phyloP scores from a whole-genome alignment of 1,139 yeast species.

The Hansenula lynferdii region DNA sequence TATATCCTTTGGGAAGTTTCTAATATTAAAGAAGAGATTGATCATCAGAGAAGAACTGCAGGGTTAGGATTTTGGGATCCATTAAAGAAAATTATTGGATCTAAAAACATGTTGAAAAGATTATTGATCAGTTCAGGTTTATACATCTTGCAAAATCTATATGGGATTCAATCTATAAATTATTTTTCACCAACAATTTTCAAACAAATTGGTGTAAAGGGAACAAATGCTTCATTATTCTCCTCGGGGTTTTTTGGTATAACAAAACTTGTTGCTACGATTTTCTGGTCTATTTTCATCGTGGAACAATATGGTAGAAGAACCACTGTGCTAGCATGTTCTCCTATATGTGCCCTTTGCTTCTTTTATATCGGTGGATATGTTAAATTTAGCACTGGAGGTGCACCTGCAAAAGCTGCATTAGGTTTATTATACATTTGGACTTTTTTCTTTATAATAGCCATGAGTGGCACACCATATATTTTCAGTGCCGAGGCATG shows the following conservation, averaged over 20 bases:
- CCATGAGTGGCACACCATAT: slow-evolving; percentile 47
- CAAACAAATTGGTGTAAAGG: slow-evolving; percentile 40
- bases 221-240: slow-evolving; percentile 39
- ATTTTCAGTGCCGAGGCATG: slow-evolving; percentile 41
- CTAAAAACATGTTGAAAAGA: slow-evolving; percentile 41
- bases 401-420: slow-evolving; percentile 43
- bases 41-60: slow-evolving; percentile 45
- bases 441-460: slow-evolving; percentile 37
- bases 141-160: slow-evolving; percentile 49
- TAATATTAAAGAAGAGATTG: slow-evolving; percentile 46
- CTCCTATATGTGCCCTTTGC: slow-evolving; percentile 41
- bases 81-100: slow-evolving; percentile 26
- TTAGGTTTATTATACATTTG: slow-evolving; percentile 43
- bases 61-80: slow-evolving; percentile 25
- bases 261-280: slow-evolving; percentile 39
- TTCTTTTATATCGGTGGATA: slow-evolving; percentile 47
- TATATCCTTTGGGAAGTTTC: slow-evolving; percentile 52
- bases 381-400: slow-evolving; percentile 32
- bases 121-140: slow-evolving; percentile 41
- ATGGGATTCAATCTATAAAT: slow-evolving; percentile 57
- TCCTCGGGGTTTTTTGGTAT: slow-evolving; percentile 60
- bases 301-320: slow-evolving; percentile 24
- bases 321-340: slow-evolving; percentile 35
- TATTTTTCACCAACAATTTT: slow-evolving; percentile 53
- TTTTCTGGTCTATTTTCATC: slow-evolving; percentile 29